Conservation (phyloP, 805 yeast species). For the Torulaspora maleeae region DNA sequence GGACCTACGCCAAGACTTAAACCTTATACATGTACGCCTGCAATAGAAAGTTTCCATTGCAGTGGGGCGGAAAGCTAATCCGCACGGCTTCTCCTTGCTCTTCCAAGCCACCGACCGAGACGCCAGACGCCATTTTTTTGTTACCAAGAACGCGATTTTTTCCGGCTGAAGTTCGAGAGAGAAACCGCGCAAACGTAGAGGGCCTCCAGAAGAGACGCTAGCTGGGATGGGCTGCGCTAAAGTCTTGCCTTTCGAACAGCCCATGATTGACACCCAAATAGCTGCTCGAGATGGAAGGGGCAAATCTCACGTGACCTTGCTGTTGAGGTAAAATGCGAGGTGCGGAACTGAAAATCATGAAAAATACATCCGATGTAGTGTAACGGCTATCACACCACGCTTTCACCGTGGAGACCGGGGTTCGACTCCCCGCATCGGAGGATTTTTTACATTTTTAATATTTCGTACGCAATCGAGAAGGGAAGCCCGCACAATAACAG, state of each 20-base stretch:
- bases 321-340: no score
- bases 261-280: no score
- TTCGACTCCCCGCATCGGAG: slow-evolving; percentile 25
- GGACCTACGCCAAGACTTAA: background rate
- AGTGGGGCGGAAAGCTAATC: background rate
- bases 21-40: no score
- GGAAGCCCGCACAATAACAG: background rate
- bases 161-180: background rate
- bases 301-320: no score
- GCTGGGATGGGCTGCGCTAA: no score
- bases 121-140: background rate
- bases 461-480: no score
- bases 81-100: background rate
- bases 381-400: slow-evolving; percentile 24
- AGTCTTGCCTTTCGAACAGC: no score
- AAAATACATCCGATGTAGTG: slow-evolving; percentile 27
- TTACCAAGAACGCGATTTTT: background rate
- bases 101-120: background rate
- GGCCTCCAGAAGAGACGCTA: no score
- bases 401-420: slow-evolving; percentile 33
- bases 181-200: no score
- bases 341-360: background rate
- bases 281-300: no score
- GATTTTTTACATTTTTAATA: background rate
- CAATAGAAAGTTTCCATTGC: no score